Evolutionary conservation across 2,329 filamentous ascomycete genomes (phyloP).

Genomic region (Botrytis aclada): DNA sequence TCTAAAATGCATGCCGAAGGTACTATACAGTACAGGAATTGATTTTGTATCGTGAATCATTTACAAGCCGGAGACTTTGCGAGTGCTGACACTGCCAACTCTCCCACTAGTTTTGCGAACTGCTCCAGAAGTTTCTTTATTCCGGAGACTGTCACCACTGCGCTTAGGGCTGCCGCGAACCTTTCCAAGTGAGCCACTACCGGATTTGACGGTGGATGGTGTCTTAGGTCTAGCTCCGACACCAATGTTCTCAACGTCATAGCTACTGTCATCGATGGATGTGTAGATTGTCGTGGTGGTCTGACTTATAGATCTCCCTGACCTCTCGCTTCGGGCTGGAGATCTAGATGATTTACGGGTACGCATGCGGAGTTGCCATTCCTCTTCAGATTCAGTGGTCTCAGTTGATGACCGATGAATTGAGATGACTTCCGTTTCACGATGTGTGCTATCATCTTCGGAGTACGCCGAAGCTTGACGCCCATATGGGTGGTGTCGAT

Average conservation of each 20-base stretch:
- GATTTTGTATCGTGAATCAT: conserved; percentile 23
- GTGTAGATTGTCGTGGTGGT: conserved; percentile 67
- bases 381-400: conserved; percentile 75
- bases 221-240: conserved; percentile 46
- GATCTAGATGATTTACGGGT: conserved; percentile 64
- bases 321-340: conserved; percentile 56
- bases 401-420: conserved; percentile 60
- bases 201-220: conserved; percentile 54
- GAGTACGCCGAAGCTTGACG: conserved; percentile 49
- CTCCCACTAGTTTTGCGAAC: conserved; percentile 66
- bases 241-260: conserved; percentile 70
- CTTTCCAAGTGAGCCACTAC: conserved; percentile 53
- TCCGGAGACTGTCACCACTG: conserved; percentile 47
- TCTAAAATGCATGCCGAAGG: conserved; percentile 22
- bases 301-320: conserved; percentile 66
- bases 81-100: conserved; percentile 54
- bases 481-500: conserved; percentile 68
- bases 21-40: conserved; percentile 33
- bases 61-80: conserved; percentile 38
- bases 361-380: conserved; percentile 68
- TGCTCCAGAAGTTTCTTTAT: conserved; percentile 49
- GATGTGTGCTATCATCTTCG: conserved; percentile 52
- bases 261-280: conserved; percentile 61
- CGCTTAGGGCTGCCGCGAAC: conserved; percentile 59
- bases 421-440: conserved; percentile 57